Conservation (phyloP, 2,329 filamentous ascomycete species). For the Ophiostoma triangulosporum region DNA sequence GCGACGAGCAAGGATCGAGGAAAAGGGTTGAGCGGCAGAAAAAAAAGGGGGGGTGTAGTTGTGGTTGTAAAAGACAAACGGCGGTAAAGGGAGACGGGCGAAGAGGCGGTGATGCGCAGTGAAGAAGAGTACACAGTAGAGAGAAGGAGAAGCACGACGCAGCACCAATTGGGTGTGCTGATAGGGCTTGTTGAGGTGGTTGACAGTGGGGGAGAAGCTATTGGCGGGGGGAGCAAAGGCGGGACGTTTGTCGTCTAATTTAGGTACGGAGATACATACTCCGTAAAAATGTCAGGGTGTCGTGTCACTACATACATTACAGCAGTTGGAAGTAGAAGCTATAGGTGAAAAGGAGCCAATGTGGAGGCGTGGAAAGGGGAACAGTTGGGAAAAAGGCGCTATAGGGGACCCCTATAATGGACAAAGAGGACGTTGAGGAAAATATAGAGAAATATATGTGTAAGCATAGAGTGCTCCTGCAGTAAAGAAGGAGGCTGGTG, state of each 20-base stretch:
- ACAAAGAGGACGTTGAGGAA: constrained; percentile 10
- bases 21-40: constrained; percentile 1
- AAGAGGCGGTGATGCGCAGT: constrained; percentile 9
- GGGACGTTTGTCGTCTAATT: background rate
- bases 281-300: no score
- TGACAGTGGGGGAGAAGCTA: background rate
- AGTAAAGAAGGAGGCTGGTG: background rate
- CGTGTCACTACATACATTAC: no score
- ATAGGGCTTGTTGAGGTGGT: background rate
- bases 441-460: background rate
- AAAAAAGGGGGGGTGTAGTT: constrained; percentile 4
- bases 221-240: background rate
- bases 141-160: constrained; percentile 10
- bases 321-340: background rate
- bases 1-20: background rate
- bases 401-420: constrained; percentile 12
- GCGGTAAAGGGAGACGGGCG: constrained; percentile 6
- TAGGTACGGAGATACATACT: no score
- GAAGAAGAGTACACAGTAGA: constrained; percentile 12
- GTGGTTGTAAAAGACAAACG: constrained; percentile 8
- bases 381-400: constrained; percentile 12
- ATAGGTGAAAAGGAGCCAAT: constrained; percentile 10
- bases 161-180: background rate
- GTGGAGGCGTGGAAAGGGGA: constrained; percentile 14
- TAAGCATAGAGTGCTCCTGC: background rate